A percentile compares a stretch with the other conserved stretches of the same genome.
phyloP scores from a whole-genome alignment of 305 asterid species.

The Salvia sclarea region DNA sequence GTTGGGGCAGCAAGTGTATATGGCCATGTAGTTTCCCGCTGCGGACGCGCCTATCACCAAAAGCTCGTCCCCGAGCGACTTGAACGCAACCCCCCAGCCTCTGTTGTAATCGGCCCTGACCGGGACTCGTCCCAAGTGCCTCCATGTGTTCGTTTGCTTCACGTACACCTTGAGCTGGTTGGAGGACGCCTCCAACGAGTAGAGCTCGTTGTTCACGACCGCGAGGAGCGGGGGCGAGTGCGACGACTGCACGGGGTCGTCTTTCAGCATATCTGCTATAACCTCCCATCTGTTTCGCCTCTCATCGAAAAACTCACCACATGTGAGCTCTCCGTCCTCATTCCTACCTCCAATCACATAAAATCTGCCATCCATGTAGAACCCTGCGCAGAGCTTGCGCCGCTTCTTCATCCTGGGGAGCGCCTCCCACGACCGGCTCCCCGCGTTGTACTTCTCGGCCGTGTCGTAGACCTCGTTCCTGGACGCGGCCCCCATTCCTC shows the following conservation, averaged over 20 bases:
- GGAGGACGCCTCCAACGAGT: conserved; percentile 60
- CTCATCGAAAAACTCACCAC: conserved; percentile 73
- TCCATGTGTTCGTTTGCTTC: conserved; percentile 67
- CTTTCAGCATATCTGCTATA: conserved; percentile 64
- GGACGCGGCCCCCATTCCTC: conserved; percentile 50
- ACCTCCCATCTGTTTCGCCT: conserved; percentile 55
- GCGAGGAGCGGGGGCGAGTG: conserved; percentile 85
- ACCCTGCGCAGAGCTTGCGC: conserved; percentile 61
- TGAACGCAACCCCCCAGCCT: conserved; percentile 88
- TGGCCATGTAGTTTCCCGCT: conserved; percentile 49
- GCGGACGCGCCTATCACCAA: conserved; percentile 64
- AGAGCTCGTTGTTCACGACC: conserved; percentile 67
- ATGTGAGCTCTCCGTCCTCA: conserved; percentile 53
- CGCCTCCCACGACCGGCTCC: conserved; percentile 49
- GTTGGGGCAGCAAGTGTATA: conserved; percentile 63
- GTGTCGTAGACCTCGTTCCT: conserved; percentile 52
- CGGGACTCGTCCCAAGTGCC: conserved; percentile 60
- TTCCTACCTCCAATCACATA: conserved; percentile 74
- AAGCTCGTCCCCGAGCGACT: conserved; percentile 67
- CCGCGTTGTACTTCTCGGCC: conserved; percentile 60
- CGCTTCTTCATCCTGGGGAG: conserved; percentile 64
- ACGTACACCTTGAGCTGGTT: conserved; percentile 70
- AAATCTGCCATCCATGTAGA: conserved; percentile 66
- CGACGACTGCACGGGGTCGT: conserved; percentile 55
- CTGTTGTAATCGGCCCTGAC: conserved; percentile 61